Evolutionary conservation across 1,139 yeast genomes (phyloP), one percentile per base, ranked within the genome.

Genomic region (Debaryomyces udenii): DNA sequence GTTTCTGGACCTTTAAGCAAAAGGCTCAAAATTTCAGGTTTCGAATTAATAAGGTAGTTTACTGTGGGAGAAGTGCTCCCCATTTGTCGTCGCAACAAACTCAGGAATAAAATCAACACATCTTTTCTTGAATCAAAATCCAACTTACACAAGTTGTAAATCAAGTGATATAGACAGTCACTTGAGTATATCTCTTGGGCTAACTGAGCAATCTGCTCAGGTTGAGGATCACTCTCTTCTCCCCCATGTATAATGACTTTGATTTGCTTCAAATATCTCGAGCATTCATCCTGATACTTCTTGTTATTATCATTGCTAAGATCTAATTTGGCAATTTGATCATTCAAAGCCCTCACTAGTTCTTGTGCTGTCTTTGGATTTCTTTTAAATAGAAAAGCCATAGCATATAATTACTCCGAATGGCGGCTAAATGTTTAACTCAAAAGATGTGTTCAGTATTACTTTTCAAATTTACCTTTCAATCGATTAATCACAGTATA

Each of bases 321-420:
- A 48, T 86, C 94, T 29, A 86, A 70, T 56, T 87, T 84, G 27
- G 73, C 63, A 13, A 89, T 73, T 53, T 81, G 88, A 40, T 93
- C 98, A 50, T 79, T 80, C 47, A 90, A 72, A 10, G 83, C 81
- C 43, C 88, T 76, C 11, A 89, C 85, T 45, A 90, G 75, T 56
- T 93, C 99, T 27, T 78, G 80, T 1, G 97, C 96, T 2, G 96
- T 83, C 62, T 89, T 89, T n/a, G 95, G 96, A 59, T 84, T 87
- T 57, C 96, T 76, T 52, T 89, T 86, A 74, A 93, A 91, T 55
- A 93, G 71, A 57, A 91, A 91, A 14, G 97, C 86, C 96, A 91
- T 89, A 9, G 23, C 22, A 10, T 14, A 20, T 17, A 26, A 15
- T 26, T 13, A 11, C 9, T 27, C 10, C 33, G 18, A 16, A 11